Evolutionary conservation across 768 basidiomycete species (phyloP).

Genomic region (Mycena vulgaris): DNA sequence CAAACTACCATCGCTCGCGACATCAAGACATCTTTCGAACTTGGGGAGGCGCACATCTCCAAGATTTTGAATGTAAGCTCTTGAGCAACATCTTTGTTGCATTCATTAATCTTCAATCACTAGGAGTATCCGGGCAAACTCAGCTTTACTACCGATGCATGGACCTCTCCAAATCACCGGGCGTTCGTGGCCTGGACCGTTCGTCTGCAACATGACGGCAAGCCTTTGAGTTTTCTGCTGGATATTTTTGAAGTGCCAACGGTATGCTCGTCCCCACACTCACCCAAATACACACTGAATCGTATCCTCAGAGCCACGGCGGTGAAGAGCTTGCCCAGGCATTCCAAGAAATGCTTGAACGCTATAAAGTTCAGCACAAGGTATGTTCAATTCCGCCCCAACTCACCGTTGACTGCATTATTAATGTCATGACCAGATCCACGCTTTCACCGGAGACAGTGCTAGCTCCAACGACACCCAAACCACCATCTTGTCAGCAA

Average conservation of each 20-base stretch:
- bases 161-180: too few relatives aligned
- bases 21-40: constrained; percentile 46
- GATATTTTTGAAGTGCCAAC: constrained; percentile 50
- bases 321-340: constrained; percentile 39
- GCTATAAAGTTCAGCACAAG: constrained; percentile 42
- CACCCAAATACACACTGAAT: not conserved
- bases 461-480: constrained; percentile 46
- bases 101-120: not conserved
- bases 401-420: not conserved
- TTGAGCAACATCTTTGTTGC: not conserved
- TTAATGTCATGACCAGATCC: constrained; percentile 33
- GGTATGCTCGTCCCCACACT: constrained; percentile 18
- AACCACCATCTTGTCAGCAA: constrained; percentile 27
- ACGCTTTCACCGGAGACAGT: constrained; percentile 45
- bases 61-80: constrained; percentile 45
- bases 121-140: not conserved
- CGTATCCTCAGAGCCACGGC: constrained; percentile 41
- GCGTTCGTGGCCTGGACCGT: constrained; percentile 36
- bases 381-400: constrained; percentile 21
- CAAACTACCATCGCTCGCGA: constrained; percentile 50
- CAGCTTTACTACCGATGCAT: not conserved
- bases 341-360: constrained; percentile 38
- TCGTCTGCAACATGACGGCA: constrained; percentile 43
- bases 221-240: constrained; percentile 40
- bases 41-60: constrained; percentile 37